Conservation (phyloP, 345 rosid genomes). For the Xanthoceras sorbifolium region DNA sequence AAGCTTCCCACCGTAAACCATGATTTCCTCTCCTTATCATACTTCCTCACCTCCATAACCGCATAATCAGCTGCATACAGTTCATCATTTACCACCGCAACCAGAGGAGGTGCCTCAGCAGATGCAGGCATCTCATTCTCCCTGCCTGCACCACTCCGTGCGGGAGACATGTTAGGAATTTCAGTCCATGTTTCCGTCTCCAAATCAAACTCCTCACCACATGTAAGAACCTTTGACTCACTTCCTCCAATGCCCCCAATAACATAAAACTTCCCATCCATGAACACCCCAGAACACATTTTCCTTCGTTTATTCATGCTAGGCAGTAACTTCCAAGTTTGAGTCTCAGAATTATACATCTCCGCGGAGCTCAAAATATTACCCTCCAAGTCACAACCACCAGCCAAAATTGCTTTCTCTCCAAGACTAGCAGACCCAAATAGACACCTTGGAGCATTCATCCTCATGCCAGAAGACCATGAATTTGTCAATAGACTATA, state of each 20-base stretch:
- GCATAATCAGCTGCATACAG: slow-evolving; percentile 87
- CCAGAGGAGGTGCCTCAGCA: slow-evolving; percentile 84
- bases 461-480: slow-evolving; percentile 75
- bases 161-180: slow-evolving; percentile 80
- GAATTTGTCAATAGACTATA: slow-evolving; percentile 80
- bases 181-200: slow-evolving; percentile 72
- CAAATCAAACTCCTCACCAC: slow-evolving; percentile 83
- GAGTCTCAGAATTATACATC: slow-evolving; percentile 89
- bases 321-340: slow-evolving; percentile 57
- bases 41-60: slow-evolving; percentile 75
- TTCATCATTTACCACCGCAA: slow-evolving; percentile 81
- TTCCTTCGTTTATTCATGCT: slow-evolving; percentile 83
- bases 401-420: slow-evolving; percentile 82
- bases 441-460: slow-evolving; percentile 87
- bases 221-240: slow-evolving; percentile 57
- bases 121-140: slow-evolving; percentile 61
- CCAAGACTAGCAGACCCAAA: slow-evolving; percentile 96
- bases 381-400: slow-evolving; percentile 74
- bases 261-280: slow-evolving; percentile 87
- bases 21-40: slow-evolving; percentile 55
- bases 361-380: slow-evolving; percentile 69
- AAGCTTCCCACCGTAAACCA: slow-evolving; percentile 75
- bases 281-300: slow-evolving; percentile 93
- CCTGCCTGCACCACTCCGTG: slow-evolving; percentile 41
- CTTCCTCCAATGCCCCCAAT: slow-evolving; percentile 78